Evolutionary conservation across 164 flowering plant genomes (phyloP).

Genomic region (Magnolia officinalis): DNA sequence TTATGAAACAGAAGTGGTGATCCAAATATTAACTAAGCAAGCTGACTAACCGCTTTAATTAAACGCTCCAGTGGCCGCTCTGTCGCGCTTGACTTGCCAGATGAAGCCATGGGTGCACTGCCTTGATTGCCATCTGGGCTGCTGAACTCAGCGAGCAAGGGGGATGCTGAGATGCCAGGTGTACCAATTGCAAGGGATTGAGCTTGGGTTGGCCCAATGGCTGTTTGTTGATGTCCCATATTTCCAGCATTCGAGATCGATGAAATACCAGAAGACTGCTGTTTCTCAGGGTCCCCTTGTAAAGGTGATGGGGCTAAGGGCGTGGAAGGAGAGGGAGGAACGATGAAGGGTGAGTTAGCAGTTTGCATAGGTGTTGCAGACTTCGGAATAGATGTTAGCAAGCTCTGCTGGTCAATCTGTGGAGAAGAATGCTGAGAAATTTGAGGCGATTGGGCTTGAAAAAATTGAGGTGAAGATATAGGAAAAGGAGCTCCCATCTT

Average conservation of each 20-base stretch:
- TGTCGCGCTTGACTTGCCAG: conserved; percentile 52
- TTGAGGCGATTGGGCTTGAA: conserved; percentile 71
- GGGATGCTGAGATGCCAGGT: conserved; percentile 96
- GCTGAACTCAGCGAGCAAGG: conserved; percentile 70
- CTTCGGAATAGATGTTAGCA: conserved; percentile 48
- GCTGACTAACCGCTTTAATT: conserved; percentile 62
- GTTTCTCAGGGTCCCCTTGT: conserved; percentile 75
- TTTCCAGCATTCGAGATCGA: conserved; percentile 62
- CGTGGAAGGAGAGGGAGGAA: conserved; percentile 79
- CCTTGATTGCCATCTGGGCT: conserved; percentile 60
- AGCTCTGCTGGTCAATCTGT: conserved; percentile 75
- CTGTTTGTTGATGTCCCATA: conserved; percentile 46
- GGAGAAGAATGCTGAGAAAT: conserved; percentile 73
- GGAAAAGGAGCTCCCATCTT: conserved; percentile 64
- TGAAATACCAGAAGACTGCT: conserved; percentile 42
- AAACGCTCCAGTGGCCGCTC: conserved; percentile 85
- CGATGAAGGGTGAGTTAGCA: conserved; percentile 62
- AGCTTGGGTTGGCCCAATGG: conserved; percentile 28
- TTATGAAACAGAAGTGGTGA: background rate
- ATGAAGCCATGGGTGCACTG: conserved; percentile 28
- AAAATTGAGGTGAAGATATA: conserved; percentile 64
- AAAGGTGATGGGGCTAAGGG: conserved; percentile 81
- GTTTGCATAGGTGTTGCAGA: conserved; percentile 73
- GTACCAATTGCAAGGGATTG: conserved; percentile 81
- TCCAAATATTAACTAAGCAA: background rate